Evolutionary conservation across 371 early-diverging fungal genomes (phyloP).

Genomic region (Mucor piriformis): DNA sequence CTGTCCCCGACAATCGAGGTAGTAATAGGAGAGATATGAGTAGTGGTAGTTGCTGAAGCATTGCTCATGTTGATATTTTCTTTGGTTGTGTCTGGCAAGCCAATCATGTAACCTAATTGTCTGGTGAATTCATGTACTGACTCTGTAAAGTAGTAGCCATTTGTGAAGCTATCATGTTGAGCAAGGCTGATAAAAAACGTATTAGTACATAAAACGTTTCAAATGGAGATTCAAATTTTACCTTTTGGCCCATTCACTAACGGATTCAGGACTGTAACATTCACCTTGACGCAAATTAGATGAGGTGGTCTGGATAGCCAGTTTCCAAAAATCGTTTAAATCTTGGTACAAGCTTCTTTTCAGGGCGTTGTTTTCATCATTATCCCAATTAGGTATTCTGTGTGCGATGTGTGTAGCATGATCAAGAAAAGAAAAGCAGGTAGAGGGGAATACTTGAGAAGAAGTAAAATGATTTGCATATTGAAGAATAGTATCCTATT

Average conservation of each 20-base stretch:
- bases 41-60: neutral
- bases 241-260: conserved; percentile 82
- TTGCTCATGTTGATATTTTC: neutral
- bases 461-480: conserved; percentile 86
- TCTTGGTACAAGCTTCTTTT: conserved; percentile 69
- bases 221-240: conserved; percentile 23
- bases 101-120: conserved; percentile 75
- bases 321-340: conserved; percentile 78
- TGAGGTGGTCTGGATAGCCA: conserved; percentile 71
- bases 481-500: conserved; percentile 73
- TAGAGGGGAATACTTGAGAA: conserved; percentile 69
- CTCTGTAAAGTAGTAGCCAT: conserved; percentile 48
- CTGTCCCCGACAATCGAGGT: conserved; percentile 44
- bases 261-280: conserved; percentile 69
- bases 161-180: conserved; percentile 57
- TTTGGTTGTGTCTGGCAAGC: conserved; percentile 23
- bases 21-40: conserved; percentile 28
- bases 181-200: conserved; percentile 44
- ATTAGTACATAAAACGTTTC: neutral
- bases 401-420: conserved; percentile 74
- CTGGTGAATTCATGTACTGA: conserved; percentile 70
- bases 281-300: conserved; percentile 78
- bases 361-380: conserved; percentile 65
- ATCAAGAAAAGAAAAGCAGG: conserved; percentile 79
- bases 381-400: conserved; percentile 86